These are phyloP conservation scores for Suillus americanus DNA, from an alignment of 768 basidiomycete genomes.

Conservation along the genomic window DNA sequence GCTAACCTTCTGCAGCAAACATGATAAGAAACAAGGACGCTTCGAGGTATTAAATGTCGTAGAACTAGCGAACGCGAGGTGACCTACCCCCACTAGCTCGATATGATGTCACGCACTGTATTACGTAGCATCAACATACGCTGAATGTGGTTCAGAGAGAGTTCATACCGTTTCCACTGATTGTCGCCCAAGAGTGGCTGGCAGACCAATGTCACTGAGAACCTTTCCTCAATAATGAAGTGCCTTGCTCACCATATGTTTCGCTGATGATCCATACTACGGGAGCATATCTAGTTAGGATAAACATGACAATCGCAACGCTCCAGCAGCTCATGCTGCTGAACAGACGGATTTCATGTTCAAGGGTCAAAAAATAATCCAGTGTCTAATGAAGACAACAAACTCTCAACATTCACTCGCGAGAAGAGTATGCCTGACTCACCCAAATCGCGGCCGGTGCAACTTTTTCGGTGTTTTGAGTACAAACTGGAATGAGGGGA, in stretches of 20 bases:
- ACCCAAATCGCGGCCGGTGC: slow-evolving; percentile 12
- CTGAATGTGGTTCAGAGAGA: neutral
- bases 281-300: slow-evolving; percentile 12
- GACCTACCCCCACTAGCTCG: slow-evolving; percentile 9
- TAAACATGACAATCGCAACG: slow-evolving; percentile 7
- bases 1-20: slow-evolving; percentile 9
- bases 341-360: slow-evolving; percentile 11
- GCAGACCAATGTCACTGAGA: neutral
- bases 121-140: neutral
- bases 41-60: neutral
- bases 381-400: slow-evolving; percentile 1
- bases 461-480: slow-evolving; percentile 1
- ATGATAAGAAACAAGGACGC: slow-evolving; percentile 9
- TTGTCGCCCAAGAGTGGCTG: neutral
- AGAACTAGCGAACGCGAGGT: neutral
- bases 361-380: slow-evolving; percentile 12
- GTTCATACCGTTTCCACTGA: neutral
- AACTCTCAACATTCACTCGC: neutral
- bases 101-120: slow-evolving; percentile 11
- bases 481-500: too few species aligned
- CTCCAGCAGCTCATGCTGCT: slow-evolving; percentile 1
- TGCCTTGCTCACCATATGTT: slow-evolving; percentile 8
- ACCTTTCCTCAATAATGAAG: neutral
- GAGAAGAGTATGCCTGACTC: neutral
- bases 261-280: slow-evolving; percentile 7